Conservation (phyloP, 305 asterid genomes). For the Fraxinus sp. region DNA sequence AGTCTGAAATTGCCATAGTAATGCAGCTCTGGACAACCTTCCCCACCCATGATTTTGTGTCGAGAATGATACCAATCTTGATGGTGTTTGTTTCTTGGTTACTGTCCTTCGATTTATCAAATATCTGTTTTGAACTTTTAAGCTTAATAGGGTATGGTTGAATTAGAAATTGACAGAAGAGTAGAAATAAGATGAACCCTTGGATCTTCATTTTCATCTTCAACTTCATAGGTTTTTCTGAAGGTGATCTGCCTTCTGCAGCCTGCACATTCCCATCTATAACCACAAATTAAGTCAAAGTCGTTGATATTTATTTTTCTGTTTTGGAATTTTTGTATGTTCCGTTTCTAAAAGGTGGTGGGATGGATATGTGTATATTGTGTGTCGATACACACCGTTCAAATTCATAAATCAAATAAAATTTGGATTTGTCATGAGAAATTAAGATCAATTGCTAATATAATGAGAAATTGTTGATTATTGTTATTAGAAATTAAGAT, state of each 20-base stretch:
- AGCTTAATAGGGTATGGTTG: not conserved
- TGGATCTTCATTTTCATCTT: conserved; percentile 14
- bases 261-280: not conserved
- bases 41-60: conserved; percentile 30
- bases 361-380: too few species aligned
- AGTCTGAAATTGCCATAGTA: conserved; percentile 29
- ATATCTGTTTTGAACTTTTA: not conserved
- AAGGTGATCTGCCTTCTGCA: not conserved
- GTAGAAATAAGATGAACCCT: conserved; percentile 1
- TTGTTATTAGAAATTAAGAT: not conserved
- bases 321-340: not conserved
- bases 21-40: conserved; percentile 25
- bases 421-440: not conserved
- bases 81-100: not conserved
- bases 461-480: not conserved
- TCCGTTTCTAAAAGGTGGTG: too few species aligned
- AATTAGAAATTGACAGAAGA: conserved; percentile 11
- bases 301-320: not conserved
- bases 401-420: not conserved
- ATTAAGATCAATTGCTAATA: not conserved
- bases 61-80: conserved; percentile 29
- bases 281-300: not conserved
- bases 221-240: not conserved
- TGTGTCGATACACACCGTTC: not conserved
- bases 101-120: not conserved